Base-by-base conservation (phyloP, 2,329 filamentous ascomycete species). In the Byssochlamys sp. region DNA sequence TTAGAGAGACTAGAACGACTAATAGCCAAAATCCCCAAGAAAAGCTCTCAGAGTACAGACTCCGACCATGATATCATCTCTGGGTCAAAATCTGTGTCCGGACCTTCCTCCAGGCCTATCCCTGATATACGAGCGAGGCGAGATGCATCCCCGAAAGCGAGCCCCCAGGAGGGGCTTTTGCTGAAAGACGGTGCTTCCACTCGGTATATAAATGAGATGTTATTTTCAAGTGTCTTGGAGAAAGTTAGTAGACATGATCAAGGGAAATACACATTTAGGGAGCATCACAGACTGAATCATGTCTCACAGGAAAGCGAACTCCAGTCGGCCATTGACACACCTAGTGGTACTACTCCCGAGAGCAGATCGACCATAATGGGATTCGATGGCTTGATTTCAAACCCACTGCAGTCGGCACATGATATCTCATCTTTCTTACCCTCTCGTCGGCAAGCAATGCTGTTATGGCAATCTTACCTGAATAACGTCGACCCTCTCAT, bases 121-220 rank as follows among this genome's bases (percentile, higher is more conserved):
- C n/a, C 14, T 19, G 35, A 45, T 19, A 45, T 3, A 7, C 35
- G 14, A 14, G 25, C 27, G 11, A 3, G 19, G 33, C 49, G 14
- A n/a, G 35, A 10, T 48, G 14, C 53, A n/a, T 49, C 52, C 11
- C 58, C 31, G 14, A 35, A 52, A 11, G 48, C 55, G 12, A 28
- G 11, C 12, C 53, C 50, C 6, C 51, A 60, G 2, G 59, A 55
- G 19, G 65, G 66, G 2, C 60, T 68, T 12, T 28, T 69, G 12
- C 62, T 58, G 24, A 63, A 61, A 31, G 65, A 66, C 28, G 67
- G 67, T 28, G 24, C 26, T 24, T 62, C 59, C 4, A 60, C 58
- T 27, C 58, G 57, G n/a, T 69, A 69, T 55, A 66, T 69, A 48
- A 66, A 69, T n/a, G 67, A 69, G 31, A 59, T 59, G 12, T 58